Evolutionary conservation across 2,329 filamentous ascomycete genomes (phyloP), one percentile per base, ranked within the genome.

Genomic region (Colletotrichum sp.): DNA sequence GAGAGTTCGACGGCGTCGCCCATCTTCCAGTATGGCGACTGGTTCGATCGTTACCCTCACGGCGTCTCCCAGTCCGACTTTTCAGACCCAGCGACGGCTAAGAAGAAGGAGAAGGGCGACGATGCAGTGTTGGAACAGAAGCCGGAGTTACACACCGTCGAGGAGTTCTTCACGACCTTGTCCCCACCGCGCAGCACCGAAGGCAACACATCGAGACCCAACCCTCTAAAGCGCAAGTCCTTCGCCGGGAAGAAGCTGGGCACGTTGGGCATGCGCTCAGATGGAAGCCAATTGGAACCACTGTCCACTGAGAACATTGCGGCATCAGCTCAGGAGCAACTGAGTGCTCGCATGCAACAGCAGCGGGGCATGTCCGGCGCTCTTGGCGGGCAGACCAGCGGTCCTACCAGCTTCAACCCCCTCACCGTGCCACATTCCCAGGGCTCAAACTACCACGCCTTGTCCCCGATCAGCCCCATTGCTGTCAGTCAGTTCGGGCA

Each of bases 21-120:
- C 11, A 94, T 98, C 80, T 96, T 98, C 83, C 96, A 98, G 81
- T 98, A 98, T 80, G 96, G 96, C 68, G 97, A 98, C 84, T 98
- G 97, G 97, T 98, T 98, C 81, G 94, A 97, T 82, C 92, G 94
- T 78, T 98, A 98, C 82, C 97, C 97, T 1, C 94, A 98, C 80
- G 97, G 97, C 4, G 95, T 98, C 19, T 95, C 95, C 5, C 92
- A 95, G 76, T 90, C 93, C 2, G 95, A 98, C 81, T 97, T 95
- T 84, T 93, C 95, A 80, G 95, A 97, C 78, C 93, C 94, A 2
- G 92, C 91, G 32, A 86, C 89, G 6, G 88, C 90, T 55, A 89
- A 91, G 80, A 93, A 93, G 82, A 94, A 93, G 79, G 94, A 98
- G 81, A 93, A 91, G 55, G 94, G 94, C 11, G 94, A 95, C n/a